Evolutionary conservation across 495 filamentous ascomycete species (phyloP).

Genomic region (Pyronema omphalodes): DNA sequence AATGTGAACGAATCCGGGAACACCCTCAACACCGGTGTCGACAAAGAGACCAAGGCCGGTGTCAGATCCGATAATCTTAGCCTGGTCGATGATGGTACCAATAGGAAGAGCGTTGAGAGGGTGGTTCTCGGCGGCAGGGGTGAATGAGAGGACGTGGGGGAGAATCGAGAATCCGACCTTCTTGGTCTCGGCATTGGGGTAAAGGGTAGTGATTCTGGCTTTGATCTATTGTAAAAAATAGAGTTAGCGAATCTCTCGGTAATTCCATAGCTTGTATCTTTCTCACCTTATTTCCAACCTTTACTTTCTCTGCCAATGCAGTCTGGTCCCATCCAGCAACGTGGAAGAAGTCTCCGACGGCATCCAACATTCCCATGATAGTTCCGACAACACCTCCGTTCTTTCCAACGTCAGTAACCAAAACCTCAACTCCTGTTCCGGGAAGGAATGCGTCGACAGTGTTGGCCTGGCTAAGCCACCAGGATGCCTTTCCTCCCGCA

Average conservation of each 20-base stretch:
- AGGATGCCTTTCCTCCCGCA: constrained; percentile 38
- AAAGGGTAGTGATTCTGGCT: constrained; percentile 69
- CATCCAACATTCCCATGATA: constrained; percentile 77
- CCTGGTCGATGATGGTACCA: constrained; percentile 56
- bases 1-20: constrained; percentile 81
- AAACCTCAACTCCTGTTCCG: constrained; percentile 69
- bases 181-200: constrained; percentile 54
- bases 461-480: constrained; percentile 53
- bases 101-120: constrained; percentile 37
- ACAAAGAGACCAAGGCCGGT: constrained; percentile 62
- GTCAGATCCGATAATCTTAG: constrained; percentile 59
- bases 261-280: neutral
- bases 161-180: constrained; percentile 76
- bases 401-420: constrained; percentile 53
- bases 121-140: constrained; percentile 29
- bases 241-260: neutral
- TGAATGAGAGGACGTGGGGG: constrained; percentile 57
- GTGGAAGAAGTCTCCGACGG: constrained; percentile 76
- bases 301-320: constrained; percentile 54
- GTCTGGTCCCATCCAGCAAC: constrained; percentile 39
- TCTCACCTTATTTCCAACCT: constrained; percentile 47
- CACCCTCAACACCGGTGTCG: constrained; percentile 51
- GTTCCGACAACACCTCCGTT: constrained; percentile 46
- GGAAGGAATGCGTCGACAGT: constrained; percentile 81
- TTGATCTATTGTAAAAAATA: constrained; percentile 33